Conservation (phyloP, 2,329 filamentous ascomycete species). For the Colletotrichum eleusines region DNA sequence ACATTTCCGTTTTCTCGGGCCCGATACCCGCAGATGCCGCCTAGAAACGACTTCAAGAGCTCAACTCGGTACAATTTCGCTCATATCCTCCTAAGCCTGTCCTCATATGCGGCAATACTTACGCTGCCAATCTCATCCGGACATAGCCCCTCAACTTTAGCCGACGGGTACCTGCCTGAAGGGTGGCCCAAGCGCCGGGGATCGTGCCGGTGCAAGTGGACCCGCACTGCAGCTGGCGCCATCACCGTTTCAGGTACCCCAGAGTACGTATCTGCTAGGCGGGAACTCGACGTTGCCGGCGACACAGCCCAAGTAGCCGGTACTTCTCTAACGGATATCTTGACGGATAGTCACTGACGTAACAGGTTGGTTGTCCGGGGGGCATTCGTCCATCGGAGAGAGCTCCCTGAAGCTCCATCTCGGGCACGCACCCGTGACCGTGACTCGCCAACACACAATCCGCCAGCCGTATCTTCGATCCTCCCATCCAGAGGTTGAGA, state of each 20-base stretch:
- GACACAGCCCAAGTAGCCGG: rapidly evolving
- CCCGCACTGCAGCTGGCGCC: conserved; percentile 26
- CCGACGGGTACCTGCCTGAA: conserved; percentile 17
- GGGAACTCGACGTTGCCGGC: rapidly evolving
- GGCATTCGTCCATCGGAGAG: conserved; percentile 11
- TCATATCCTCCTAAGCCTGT: no score
- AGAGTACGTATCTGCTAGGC: conserved; percentile 7
- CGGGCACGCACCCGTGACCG: conserved; percentile 34
- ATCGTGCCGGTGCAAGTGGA: conserved; percentile 27
- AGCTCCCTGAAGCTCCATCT: conserved; percentile 28
- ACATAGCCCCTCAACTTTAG: conserved; percentile 5
- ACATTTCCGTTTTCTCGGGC: no score
- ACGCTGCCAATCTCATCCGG: not conserved
- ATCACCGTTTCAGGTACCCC: conserved; percentile 16
- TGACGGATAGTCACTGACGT: conserved; percentile 38
- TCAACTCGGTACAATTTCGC: no score
- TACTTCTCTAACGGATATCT: conserved; percentile 17
- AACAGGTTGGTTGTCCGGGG: conserved; percentile 30
- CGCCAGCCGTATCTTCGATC: conserved; percentile 13
- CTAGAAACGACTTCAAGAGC: no score
- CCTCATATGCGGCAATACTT: no score
- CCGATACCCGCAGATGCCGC: no score
- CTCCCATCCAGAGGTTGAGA: not conserved
- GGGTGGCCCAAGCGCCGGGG: conserved; percentile 25
- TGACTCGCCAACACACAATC: conserved; percentile 33